Evolutionary conservation across 345 rosid species (phyloP).

Genomic region (Sonneratia alba): DNA sequence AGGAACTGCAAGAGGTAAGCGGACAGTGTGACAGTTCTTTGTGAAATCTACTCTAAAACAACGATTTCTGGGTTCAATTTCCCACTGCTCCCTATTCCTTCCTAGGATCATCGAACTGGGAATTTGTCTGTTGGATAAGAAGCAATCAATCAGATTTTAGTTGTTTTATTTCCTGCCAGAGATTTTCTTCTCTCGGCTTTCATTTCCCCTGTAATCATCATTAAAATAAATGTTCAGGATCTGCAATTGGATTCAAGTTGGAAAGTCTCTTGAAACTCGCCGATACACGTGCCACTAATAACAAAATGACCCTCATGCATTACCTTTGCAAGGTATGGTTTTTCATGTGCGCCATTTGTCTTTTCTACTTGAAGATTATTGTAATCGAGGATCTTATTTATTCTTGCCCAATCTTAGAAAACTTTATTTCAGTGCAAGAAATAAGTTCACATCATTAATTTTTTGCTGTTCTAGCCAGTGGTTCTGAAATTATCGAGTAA

Average conservation of each 20-base stretch:
- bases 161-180: not conserved
- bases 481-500: not conserved
- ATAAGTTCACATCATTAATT: not conserved
- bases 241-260: constrained; percentile 96
- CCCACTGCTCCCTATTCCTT: not conserved
- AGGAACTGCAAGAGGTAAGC: constrained; percentile 96
- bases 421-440: not conserved
- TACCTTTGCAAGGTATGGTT: constrained; percentile 83
- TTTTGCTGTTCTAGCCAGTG: not conserved
- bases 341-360: not conserved
- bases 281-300: constrained; percentile 87
- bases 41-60: not conserved
- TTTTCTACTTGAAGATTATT: not conserved
- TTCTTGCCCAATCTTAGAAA: not conserved
- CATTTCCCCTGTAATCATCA: not conserved
- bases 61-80: not conserved
- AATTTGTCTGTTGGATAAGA: not conserved
- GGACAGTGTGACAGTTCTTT: not conserved
- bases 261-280: constrained; percentile 91
- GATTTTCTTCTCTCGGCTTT: not conserved
- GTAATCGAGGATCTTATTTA: not conserved
- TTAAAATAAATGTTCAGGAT: constrained; percentile 40
- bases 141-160: not conserved
- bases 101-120: not conserved
- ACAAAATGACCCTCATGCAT: constrained; percentile 97